Percentiles rank a stretch among this genome's conserved stretches.
These are phyloP conservation scores for Myxozyma kluyveri DNA, from an alignment of 805 yeast genomes.

Conservation along the genomic window DNA sequence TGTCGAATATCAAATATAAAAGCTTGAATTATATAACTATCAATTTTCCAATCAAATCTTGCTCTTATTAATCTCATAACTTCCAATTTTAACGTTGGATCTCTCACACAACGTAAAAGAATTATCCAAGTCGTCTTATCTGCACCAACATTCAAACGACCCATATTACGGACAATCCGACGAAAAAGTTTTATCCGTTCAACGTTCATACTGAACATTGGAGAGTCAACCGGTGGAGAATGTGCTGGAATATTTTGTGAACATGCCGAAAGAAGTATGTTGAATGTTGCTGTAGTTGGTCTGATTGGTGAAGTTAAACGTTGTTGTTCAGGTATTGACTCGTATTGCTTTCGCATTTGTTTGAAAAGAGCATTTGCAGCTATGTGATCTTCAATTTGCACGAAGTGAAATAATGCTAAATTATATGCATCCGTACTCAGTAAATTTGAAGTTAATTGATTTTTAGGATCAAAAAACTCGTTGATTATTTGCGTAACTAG, in stretches of 20 bases:
- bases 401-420: constrained; percentile 8
- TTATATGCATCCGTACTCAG: constrained; percentile 8
- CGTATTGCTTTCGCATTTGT: no score
- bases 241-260: neutral
- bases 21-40: constrained; percentile 5
- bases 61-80: neutral
- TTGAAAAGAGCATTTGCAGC: constrained; percentile 3
- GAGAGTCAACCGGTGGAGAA: neutral
- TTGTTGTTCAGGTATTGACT: no score
- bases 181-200: neutral
- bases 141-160: neutral
- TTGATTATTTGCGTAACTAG: neutral
- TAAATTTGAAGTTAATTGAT: neutral
- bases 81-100: neutral
- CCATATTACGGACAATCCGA: constrained; percentile 6
- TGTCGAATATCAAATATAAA: constrained; percentile 4
- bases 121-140: constrained; percentile 13
- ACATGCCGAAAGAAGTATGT: constrained; percentile 11
- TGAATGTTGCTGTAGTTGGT: constrained; percentile 17
- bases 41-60: neutral
- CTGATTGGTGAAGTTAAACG: neutral
- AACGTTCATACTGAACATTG: neutral
- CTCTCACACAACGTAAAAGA: constrained; percentile 2
- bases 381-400: neutral
- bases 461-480: neutral